phyloP scores from a whole-genome alignment of 495 filamentous ascomycete species.

The Delitschia confertaspora region DNA sequence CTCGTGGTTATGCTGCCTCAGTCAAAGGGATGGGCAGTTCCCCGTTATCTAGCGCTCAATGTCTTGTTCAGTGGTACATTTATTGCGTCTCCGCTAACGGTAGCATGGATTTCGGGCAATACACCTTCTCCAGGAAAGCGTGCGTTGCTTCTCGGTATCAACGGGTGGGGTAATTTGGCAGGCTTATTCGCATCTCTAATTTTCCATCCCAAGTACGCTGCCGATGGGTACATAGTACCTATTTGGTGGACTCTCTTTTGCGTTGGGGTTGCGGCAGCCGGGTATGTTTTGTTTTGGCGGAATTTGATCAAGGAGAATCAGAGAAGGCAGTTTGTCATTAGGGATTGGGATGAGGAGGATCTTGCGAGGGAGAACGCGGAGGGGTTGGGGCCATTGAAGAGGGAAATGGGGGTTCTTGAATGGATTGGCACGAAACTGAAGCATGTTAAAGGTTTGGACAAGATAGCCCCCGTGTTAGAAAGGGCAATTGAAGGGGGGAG shows the following conservation, averaged over 20 bases:
- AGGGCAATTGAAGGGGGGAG: slow-evolving; percentile 12
- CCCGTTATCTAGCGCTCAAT: slow-evolving; percentile 45
- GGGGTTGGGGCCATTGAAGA: slow-evolving; percentile 14
- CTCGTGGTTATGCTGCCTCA: slow-evolving; percentile 35
- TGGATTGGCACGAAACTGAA: neutral
- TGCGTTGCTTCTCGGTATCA: slow-evolving; percentile 47
- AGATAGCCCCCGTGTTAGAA: slow-evolving; percentile 12
- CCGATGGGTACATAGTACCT: slow-evolving; percentile 32
- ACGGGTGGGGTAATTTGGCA: slow-evolving; percentile 53
- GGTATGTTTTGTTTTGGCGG: slow-evolving; percentile 35
- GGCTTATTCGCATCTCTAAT: slow-evolving; percentile 43
- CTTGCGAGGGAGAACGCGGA: slow-evolving; percentile 16
- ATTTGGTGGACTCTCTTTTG: slow-evolving; percentile 40
- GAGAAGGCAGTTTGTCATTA: slow-evolving; percentile 21
- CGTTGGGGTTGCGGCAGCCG: slow-evolving; percentile 37
- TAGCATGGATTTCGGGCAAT: slow-evolving; percentile 51
- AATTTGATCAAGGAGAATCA: slow-evolving; percentile 35
- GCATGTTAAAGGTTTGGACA: neutral
- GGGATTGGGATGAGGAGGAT: slow-evolving; percentile 28
- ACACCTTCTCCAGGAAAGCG: slow-evolving; percentile 47
- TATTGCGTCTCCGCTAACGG: slow-evolving; percentile 46
- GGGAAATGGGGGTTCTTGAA: neutral
- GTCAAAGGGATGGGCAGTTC: slow-evolving; percentile 25
- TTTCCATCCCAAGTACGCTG: slow-evolving; percentile 40
- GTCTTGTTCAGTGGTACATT: slow-evolving; percentile 47